phyloP scores from a whole-genome alignment of 371 early-diverging fungal genomes.

The Parasitella parasitica region DNA sequence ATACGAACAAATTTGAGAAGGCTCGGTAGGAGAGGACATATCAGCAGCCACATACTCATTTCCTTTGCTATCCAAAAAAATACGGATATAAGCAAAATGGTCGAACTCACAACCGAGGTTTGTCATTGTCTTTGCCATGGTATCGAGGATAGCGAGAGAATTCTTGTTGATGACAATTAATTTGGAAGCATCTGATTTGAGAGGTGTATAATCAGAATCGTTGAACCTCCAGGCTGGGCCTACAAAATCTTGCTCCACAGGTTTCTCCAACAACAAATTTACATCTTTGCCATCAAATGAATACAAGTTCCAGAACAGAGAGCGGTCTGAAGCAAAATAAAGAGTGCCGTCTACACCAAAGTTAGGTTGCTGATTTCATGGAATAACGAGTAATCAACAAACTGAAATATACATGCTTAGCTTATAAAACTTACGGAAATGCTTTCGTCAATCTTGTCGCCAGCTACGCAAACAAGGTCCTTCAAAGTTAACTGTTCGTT shows the following conservation, averaged over 20 bases:
- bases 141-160: slow-evolving; percentile 51
- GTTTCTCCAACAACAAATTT: slow-evolving; percentile 43
- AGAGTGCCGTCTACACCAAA: slow-evolving; percentile 59
- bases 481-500: slow-evolving; percentile 13
- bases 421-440: slow-evolving; percentile 35
- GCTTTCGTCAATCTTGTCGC: slow-evolving; percentile 53
- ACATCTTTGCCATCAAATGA: slow-evolving; percentile 35
- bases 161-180: slow-evolving; percentile 40
- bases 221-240: slow-evolving; percentile 48
- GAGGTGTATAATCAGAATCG: slow-evolving; percentile 36
- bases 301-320: slow-evolving; percentile 75
- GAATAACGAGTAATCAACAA: background rate
- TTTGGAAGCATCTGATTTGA: slow-evolving; percentile 43
- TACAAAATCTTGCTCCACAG: slow-evolving; percentile 61
- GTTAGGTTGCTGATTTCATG: slow-evolving; percentile 48
- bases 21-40: slow-evolving; percentile 27
- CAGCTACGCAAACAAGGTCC: slow-evolving; percentile 36
- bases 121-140: slow-evolving; percentile 41
- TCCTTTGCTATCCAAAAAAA: slow-evolving; percentile 25
- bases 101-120: slow-evolving; percentile 36
- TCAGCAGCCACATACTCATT: slow-evolving; percentile 34
- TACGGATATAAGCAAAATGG: slow-evolving; percentile 33
- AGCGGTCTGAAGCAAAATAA: slow-evolving; percentile 68
- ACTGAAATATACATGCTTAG: background rate
- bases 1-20: slow-evolving; percentile 25